A percentile compares a stretch with the other conserved stretches of the same genome.
Conservation (phyloP, 371 early-diverging fungal genomes). For the Mucor piriformis region DNA sequence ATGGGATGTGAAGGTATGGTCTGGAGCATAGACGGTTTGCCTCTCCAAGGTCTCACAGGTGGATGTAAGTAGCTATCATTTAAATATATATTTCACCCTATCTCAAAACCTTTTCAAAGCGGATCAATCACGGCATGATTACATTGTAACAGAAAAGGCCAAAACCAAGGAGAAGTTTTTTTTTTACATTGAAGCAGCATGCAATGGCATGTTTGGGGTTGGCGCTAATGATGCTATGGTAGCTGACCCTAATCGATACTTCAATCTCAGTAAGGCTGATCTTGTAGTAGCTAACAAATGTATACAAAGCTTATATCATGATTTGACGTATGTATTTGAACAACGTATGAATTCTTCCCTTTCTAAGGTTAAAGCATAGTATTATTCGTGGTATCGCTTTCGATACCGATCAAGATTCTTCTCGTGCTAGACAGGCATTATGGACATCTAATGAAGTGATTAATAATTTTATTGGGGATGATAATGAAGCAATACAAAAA, state of each 20-base stretch:
- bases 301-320: slow-evolving; percentile 74
- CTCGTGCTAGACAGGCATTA: slow-evolving; percentile 71
- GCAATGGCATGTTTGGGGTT: slow-evolving; percentile 93
- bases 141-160: slow-evolving; percentile 65
- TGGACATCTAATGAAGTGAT: slow-evolving; percentile 79
- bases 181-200: slow-evolving; percentile 89
- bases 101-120: slow-evolving; percentile 20
- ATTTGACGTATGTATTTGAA: slow-evolving; percentile 57
- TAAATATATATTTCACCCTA: neutral
- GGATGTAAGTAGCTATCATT: slow-evolving; percentile 39
- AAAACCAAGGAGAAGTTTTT: slow-evolving; percentile 63
- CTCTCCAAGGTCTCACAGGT: slow-evolving; percentile 90
- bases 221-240: slow-evolving; percentile 69
- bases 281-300: slow-evolving; percentile 70
- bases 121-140: slow-evolving; percentile 78
- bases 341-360: neutral
- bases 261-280: slow-evolving; percentile 58
- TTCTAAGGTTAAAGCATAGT: slow-evolving; percentile 43
- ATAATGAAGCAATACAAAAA: slow-evolving; percentile 53
- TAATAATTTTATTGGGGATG: slow-evolving; percentile 67
- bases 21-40: slow-evolving; percentile 82
- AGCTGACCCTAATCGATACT: slow-evolving; percentile 68
- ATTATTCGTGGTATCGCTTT: slow-evolving; percentile 78
- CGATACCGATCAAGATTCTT: slow-evolving; percentile 70
- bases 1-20: slow-evolving; percentile 87